These are phyloP conservation scores for Fusarium sp. DNA, from an alignment of 2,329 filamentous ascomycete genomes.

Conservation along the genomic window DNA sequence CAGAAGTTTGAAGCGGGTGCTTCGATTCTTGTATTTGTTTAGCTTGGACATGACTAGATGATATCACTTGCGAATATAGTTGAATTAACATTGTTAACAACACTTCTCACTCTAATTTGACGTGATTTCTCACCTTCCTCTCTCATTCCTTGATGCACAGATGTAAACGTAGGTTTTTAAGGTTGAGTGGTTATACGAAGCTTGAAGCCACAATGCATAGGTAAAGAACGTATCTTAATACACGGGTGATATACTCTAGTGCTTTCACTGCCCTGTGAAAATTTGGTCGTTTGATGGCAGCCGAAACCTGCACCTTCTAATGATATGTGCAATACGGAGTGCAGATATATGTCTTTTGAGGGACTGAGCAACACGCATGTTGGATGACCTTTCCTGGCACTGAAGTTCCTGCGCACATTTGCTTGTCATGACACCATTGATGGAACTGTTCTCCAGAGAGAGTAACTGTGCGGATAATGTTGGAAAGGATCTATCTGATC, in stretches of 20 bases:
- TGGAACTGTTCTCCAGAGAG: rapidly evolving
- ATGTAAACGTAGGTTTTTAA: not conserved
- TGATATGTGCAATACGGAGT: not conserved
- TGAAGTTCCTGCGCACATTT: rapidly evolving
- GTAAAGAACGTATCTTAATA: not conserved
- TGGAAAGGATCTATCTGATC: not conserved
- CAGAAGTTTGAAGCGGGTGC: not conserved
- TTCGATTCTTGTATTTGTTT: not conserved
- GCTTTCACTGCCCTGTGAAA: too few species aligned
- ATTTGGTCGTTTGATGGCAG: too few species aligned
- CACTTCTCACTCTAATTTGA: not conserved
- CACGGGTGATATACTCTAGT: rapidly evolving
- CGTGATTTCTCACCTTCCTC: not conserved
- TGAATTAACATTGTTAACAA: not conserved
- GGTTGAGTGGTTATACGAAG: not conserved
- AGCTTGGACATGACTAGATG: not conserved
- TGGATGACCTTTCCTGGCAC: not conserved
- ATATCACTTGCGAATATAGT: slow-evolving; percentile 2
- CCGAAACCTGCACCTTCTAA: rapidly evolving
- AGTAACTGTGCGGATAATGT: rapidly evolving
- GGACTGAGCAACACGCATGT: not conserved
- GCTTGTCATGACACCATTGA: too few species aligned
- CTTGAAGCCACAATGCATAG: not conserved
- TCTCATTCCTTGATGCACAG: not conserved
- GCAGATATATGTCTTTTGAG: not conserved